Evolutionary conservation across 495 filamentous ascomycete genomes (phyloP), one percentile per base, ranked within the genome.

Genomic region (Daldinia bambusicola): DNA sequence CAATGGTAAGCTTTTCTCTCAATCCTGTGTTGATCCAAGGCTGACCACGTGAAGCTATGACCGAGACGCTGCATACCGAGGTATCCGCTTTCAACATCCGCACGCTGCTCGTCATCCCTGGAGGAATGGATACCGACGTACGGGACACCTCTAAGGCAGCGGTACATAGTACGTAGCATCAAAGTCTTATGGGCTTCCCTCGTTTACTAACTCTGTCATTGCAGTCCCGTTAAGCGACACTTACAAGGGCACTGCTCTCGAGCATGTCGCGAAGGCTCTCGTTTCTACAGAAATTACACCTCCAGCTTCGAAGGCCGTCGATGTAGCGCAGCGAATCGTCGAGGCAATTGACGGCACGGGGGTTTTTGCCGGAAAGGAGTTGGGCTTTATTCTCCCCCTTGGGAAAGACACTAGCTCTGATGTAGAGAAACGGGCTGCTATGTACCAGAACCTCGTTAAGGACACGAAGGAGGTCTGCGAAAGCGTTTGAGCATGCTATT

Each of bases 251-350:
- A 70, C 63, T 5, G 60, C 58, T 6, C 58, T 74, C 8, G 20
- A 62, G 36, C 50, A 60, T n/a, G 20, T 43, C 2, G 10, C 60
- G 30, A 26, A 56, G 1, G 13, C 31, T 0, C 14, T 76, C 4
- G 12, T 16, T 14, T 31, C 56, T 4, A 37, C 60, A 0, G 61
- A 22, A 7, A 57, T 20, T 14, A 12, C 48, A 6, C 6, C 12
- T 10, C 30, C 9, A 5, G 57, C 34, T n/a, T 18, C 68, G 4
- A 62, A 77, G 7, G 56, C 71, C 13, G 63, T 70, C 16, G 67
- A 52, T 6, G 74, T 78, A 5, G 82, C 81, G 43, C 77, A 79
- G 48, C 82, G 84, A 78, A 77, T 78, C 5, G 70, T 74, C 56
- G 83, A 83, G 36, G 74, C 71, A 8, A 76, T 77, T 59, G 56